A percentile compares a stretch with the other conserved stretches of the same genome.
Evolutionary conservation across 495 filamentous ascomycete genomes (phyloP).

Genomic region (Xylaria sp.): DNA sequence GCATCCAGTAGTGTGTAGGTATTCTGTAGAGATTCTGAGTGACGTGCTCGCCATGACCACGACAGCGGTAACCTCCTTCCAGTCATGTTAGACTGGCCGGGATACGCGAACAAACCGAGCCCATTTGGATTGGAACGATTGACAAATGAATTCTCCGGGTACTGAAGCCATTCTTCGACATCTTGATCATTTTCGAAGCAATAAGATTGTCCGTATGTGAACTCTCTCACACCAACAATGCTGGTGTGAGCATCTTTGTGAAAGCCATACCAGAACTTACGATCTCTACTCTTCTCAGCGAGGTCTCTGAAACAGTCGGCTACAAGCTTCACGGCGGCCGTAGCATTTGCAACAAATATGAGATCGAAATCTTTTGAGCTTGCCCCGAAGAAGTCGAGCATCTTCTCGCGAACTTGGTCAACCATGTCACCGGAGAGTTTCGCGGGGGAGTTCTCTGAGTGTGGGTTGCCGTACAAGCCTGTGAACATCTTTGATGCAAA

Average conservation of each 20-base stretch:
- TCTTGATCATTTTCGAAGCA: slow-evolving; percentile 72
- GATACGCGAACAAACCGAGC: slow-evolving; percentile 74
- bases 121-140: slow-evolving; percentile 36
- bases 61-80: slow-evolving; percentile 69
- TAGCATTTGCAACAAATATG: slow-evolving; percentile 73
- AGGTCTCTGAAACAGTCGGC: slow-evolving; percentile 68
- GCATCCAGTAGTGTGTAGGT: slow-evolving; percentile 75
- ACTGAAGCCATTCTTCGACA: slow-evolving; percentile 68
- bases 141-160: slow-evolving; percentile 34
- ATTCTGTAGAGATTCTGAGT: slow-evolving; percentile 50
- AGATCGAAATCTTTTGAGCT: slow-evolving; percentile 69
- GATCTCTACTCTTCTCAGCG: slow-evolving; percentile 48
- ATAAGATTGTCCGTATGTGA: slow-evolving; percentile 59
- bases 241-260: slow-evolving; percentile 79
- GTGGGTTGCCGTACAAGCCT: slow-evolving; percentile 76
- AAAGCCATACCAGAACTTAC: slow-evolving; percentile 73
- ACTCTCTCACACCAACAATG: slow-evolving; percentile 71
- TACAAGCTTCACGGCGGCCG: slow-evolving; percentile 74
- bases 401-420: slow-evolving; percentile 62
- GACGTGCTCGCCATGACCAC: slow-evolving; percentile 64
- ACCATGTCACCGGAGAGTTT: slow-evolving; percentile 66
- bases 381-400: slow-evolving; percentile 68
- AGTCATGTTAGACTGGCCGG: slow-evolving; percentile 82
- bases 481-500: slow-evolving; percentile 64
- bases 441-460: slow-evolving; percentile 73